Conservation (phyloP, 345 rosid species). For the Toxicodendron radicans region DNA sequence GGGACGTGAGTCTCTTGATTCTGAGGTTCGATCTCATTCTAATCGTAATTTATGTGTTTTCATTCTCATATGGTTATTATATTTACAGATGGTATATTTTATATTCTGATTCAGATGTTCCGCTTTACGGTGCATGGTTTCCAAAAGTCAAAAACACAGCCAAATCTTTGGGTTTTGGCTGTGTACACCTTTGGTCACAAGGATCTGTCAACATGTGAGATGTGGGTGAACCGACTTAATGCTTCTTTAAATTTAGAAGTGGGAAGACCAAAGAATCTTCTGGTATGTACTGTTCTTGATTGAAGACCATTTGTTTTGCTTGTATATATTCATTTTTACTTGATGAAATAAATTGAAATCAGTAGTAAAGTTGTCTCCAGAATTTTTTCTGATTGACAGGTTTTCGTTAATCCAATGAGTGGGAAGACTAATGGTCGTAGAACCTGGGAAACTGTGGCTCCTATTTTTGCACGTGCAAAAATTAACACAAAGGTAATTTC, state of each 20-base stretch:
- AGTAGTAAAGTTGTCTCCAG: conserved; percentile 18
- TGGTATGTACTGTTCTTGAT: conserved; percentile 47
- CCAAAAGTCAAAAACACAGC: conserved; percentile 55
- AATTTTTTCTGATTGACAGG: conserved; percentile 43
- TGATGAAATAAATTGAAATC: conserved; percentile 15
- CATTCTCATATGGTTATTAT: conserved; percentile 4
- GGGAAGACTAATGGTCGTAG: conserved; percentile 73
- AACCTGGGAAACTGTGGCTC: conserved; percentile 83
- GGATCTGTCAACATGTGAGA: conserved; percentile 63
- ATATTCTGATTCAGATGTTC: conserved; percentile 53
- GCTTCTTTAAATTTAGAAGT: conserved; percentile 49
- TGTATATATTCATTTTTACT: conserved; percentile 8
- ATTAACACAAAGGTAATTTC: conserved; percentile 63
- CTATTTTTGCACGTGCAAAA: conserved; percentile 66
- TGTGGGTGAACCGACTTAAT: conserved; percentile 62
- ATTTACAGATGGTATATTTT: conserved; percentile 11
- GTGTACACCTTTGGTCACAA: conserved; percentile 62
- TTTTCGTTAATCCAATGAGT: conserved; percentile 83
- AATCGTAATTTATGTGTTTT: neutral
- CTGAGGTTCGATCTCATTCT: conserved; percentile 46
- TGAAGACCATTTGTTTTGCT: neutral
- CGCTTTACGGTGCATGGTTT: conserved; percentile 60
- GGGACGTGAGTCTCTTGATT: conserved; percentile 32
- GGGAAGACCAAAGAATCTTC: conserved; percentile 77
- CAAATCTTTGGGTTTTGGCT: conserved; percentile 58